Percentiles rank a stretch among this genome's conserved stretches.
Conservation (phyloP, 257 asterid genomes). For the Nicotiana attenuata region DNA sequence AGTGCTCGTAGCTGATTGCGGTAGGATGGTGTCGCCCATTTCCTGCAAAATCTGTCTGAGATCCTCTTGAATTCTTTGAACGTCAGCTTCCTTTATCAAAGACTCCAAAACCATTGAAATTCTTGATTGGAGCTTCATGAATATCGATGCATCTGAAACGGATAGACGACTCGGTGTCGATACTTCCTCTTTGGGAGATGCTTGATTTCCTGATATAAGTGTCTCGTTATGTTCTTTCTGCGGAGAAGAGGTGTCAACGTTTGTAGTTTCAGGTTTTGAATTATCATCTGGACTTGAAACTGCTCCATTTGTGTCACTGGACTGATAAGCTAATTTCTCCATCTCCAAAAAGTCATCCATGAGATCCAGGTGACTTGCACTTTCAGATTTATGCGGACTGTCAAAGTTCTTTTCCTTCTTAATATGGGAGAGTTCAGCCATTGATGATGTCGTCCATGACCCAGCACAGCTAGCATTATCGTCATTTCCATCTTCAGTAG, state of each 20-base stretch:
- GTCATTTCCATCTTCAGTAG: slow-evolving; percentile 67
- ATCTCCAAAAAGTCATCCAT: slow-evolving; percentile 99
- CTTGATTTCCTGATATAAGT: slow-evolving; percentile 21
- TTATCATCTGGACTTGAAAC: slow-evolving; percentile 29
- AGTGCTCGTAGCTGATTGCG: slow-evolving; percentile 26
- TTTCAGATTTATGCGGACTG: slow-evolving; percentile 57
- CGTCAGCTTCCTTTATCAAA: slow-evolving; percentile 46
- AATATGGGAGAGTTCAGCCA: slow-evolving; percentile 53
- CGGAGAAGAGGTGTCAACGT: slow-evolving; percentile 27
- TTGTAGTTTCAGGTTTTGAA: slow-evolving; percentile 29
- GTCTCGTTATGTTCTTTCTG: slow-evolving; percentile 19
- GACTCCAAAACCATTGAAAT: slow-evolving; percentile 57
- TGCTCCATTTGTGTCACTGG: slow-evolving; percentile 44
- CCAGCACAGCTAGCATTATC: slow-evolving; percentile 68
- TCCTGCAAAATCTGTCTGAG: slow-evolving; percentile 52
- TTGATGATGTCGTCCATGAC: slow-evolving; percentile 60
- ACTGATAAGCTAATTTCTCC: slow-evolving; percentile 80
- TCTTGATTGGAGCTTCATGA: slow-evolving; percentile 50
- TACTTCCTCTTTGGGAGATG: slow-evolving; percentile 20
- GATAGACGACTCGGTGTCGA: slow-evolving; percentile 25
- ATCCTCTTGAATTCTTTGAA: slow-evolving; percentile 46
- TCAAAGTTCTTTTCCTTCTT: slow-evolving; percentile 62
- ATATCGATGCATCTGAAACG: slow-evolving; percentile 33
- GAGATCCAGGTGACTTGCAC: slow-evolving; percentile 57
- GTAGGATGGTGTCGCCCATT: slow-evolving; percentile 31